Base-by-base conservation (phyloP, 306 rosid genomes). In the Lupinus albus region DNA sequence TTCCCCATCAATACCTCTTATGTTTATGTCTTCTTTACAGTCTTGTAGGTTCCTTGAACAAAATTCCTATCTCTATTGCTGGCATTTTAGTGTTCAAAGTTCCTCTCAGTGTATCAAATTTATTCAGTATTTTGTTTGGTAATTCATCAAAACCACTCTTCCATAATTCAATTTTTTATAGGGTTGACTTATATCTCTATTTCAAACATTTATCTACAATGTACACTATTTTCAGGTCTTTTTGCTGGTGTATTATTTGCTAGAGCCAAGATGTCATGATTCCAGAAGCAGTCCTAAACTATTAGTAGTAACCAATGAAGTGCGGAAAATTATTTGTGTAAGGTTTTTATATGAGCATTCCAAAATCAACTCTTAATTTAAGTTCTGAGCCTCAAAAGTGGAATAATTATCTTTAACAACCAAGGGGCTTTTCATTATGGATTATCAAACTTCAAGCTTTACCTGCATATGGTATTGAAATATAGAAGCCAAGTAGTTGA, bases 11-110 rank as follows among this genome's bases (percentile, higher is more conserved):
- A 17, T 54, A 41, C 54, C 63, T 51, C 5, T 11, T 12, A 25
- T n/a, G 14, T 55, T 42, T 67, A 58, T 66, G 75, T 45, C 53
- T 71, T 49, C 51, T 72, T 66, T 33, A 58, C 83, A 92, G 98
- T 79, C 78, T 92, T 38, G 98, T 85, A 54, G 98, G 98, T 72
- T 92, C 98, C 73, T 78, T 92, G 28, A 92, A 92, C 92, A 89
- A 92, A 84, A 89, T 89, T 84, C 96, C 95, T 4, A 67, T 92
- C 58, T 92, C 98, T 33, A 28, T 87, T 55, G 96, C 87, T 20
- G 98, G 98, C 73, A 71, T 89, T 44, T 66, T 89, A 60, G 63
- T 84, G 67, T 92, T 92, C 87, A 85, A 80, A 57, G 96, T 85
- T 70, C 95, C 92, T 36, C 54, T 84, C 30, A 87, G 96, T 77